A percentile compares a stretch with the other conserved stretches of the same genome.
Evolutionary conservation across 2,329 filamentous ascomycete genomes (phyloP).

Genomic region (Chrysoporthe puriensis): DNA sequence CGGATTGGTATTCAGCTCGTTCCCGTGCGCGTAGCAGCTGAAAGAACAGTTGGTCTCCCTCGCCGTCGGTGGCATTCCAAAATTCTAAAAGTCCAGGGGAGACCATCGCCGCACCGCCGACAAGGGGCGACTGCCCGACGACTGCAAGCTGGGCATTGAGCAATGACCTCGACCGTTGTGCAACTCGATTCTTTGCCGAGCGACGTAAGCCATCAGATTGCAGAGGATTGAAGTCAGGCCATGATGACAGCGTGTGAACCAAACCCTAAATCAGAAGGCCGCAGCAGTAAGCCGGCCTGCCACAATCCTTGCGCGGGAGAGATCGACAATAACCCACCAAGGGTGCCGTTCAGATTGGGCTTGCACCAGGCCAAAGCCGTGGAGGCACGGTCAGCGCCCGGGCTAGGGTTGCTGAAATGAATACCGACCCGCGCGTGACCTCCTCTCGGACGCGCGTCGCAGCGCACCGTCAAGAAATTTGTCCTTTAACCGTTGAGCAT

Average conservation of each 20-base stretch:
- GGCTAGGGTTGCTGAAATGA: background rate
- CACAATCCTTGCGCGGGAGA: background rate
- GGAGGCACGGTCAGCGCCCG: background rate
- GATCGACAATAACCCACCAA: background rate
- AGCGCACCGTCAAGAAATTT: background rate
- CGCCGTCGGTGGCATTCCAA: background rate
- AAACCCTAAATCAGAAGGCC: background rate
- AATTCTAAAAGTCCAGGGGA: background rate
- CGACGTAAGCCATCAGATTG: slow-evolving; percentile 9
- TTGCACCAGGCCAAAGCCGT: background rate
- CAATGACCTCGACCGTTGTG: too few relatives aligned
- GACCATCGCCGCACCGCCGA: background rate
- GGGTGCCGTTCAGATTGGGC: background rate
- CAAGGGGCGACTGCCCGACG: background rate
- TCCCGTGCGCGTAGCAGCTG: background rate
- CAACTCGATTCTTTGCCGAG: background rate
- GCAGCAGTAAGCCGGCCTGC: background rate
- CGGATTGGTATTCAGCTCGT: slow-evolving; percentile 14
- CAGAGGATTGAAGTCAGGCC: slow-evolving; percentile 20
- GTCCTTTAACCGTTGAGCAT: background rate
- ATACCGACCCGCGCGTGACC: background rate
- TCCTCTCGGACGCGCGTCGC: background rate
- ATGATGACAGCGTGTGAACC: slow-evolving; percentile 11
- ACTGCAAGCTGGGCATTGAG: background rate
- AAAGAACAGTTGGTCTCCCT: background rate